These are phyloP conservation scores for Cryptococcus hybrid DNA, from an alignment of 1,284 basidiomycete species.

Conservation along the genomic window DNA sequence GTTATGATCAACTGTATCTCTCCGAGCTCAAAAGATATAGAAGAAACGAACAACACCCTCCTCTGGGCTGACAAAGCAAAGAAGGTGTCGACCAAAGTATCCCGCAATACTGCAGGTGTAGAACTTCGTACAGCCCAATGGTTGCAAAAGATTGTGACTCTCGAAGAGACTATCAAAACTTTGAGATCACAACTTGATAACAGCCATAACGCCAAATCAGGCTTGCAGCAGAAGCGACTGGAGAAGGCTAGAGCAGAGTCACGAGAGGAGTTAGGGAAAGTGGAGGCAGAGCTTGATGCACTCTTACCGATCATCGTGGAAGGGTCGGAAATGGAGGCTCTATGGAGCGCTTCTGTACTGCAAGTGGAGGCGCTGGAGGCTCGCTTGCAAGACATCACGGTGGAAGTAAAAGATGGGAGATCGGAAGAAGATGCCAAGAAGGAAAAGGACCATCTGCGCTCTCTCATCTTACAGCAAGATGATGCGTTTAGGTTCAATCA, in stretches of 20 bases:
- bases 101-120: constrained; percentile 88
- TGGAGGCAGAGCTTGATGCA: constrained; percentile 66
- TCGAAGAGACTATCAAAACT: constrained; percentile 37
- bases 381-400: constrained; percentile 65
- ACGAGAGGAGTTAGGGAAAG: constrained; percentile 65
- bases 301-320: constrained; percentile 67
- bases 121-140: constrained; percentile 91
- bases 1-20: constrained; percentile 98
- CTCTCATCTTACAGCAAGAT: constrained; percentile 71
- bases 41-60: constrained; percentile 96
- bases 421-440: constrained; percentile 52
- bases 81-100: constrained; percentile 90
- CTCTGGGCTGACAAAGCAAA: constrained; percentile 94
- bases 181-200: constrained; percentile 71
- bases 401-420: constrained; percentile 54
- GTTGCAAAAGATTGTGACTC: constrained; percentile 83
- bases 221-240: constrained; percentile 48
- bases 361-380: constrained; percentile 65
- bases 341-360: constrained; percentile 69
- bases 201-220: constrained; percentile 26
- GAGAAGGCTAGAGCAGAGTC: constrained; percentile 67
- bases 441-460: constrained; percentile 68
- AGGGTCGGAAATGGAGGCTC: constrained; percentile 72
- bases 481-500: constrained; percentile 62
- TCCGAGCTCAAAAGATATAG: constrained; percentile 89